Conservation (phyloP, 192 early-diverging fungal species). For the Spinellus fusiger region DNA sequence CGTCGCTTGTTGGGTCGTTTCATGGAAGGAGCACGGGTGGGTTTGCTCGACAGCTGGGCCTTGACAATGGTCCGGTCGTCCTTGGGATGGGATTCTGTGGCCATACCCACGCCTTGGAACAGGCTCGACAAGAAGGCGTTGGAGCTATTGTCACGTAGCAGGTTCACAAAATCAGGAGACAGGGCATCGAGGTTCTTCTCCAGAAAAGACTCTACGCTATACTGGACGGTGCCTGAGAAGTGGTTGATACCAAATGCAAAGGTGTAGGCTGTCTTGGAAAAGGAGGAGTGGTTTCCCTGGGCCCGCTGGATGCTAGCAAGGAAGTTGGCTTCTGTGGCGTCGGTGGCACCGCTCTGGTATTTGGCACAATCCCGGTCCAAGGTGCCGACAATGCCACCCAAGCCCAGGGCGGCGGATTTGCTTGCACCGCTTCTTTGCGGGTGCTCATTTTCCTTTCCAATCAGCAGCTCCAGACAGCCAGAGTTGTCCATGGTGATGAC, state of each 20-base stretch:
- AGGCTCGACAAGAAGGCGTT: conserved; percentile 58
- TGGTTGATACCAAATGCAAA: conserved; percentile 63
- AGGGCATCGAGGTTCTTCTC: conserved; percentile 52
- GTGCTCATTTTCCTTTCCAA: conserved; percentile 14
- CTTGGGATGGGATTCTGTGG: conserved; percentile 66
- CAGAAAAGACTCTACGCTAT: conserved; percentile 60
- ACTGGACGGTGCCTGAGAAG: conserved; percentile 54
- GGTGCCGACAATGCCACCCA: conserved; percentile 35
- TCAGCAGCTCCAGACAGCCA: conserved; percentile 47
- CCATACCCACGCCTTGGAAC: conserved; percentile 64
- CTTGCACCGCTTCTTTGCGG: not conserved
- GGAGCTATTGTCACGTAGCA: conserved; percentile 53
- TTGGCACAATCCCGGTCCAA: conserved; percentile 38
- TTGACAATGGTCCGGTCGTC: conserved; percentile 67
- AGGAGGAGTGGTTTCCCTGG: conserved; percentile 8
- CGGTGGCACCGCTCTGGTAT: conserved; percentile 32
- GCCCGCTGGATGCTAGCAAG: conserved; percentile 14
- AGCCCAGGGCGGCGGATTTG: conserved; percentile 1
- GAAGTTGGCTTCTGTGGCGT: conserved; percentile 44
- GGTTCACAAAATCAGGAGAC: conserved; percentile 63
- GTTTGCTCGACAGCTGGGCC: conserved; percentile 69
- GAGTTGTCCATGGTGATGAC: conserved; percentile 40
- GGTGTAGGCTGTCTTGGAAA: conserved; percentile 14
- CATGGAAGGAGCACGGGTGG: conserved; percentile 64
- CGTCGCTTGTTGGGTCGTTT: conserved; percentile 37